These are phyloP conservation scores for Diaporthe longicolla DNA, from an alignment of 2,329 filamentous ascomycete species.

Conservation along the genomic window DNA sequence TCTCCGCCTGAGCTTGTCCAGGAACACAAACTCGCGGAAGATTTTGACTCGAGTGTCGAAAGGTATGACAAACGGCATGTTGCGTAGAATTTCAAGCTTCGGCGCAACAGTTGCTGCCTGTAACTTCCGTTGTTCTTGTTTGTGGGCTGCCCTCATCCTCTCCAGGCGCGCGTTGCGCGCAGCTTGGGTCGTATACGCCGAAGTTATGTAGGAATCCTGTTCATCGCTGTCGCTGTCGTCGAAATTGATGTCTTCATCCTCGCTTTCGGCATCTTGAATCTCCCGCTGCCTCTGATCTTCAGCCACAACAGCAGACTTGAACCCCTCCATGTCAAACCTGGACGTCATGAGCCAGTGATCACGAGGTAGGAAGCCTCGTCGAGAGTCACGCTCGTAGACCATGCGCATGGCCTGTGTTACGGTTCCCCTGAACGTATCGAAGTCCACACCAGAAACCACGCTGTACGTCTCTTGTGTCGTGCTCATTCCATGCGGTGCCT, in stretches of 20 bases:
- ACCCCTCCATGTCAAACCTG: constrained; percentile 89
- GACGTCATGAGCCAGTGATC: constrained; percentile 94
- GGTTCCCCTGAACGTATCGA: constrained; percentile 83
- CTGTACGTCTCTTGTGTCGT: constrained; percentile 50
- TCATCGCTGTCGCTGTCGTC: constrained; percentile 55
- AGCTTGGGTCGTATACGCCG: constrained; percentile 37
- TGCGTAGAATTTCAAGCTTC: constrained; percentile 89
- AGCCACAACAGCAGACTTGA: constrained; percentile 86
- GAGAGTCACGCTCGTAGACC: constrained; percentile 93
- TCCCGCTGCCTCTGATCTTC: constrained; percentile 88
- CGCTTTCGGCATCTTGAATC: constrained; percentile 73
- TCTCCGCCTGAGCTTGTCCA: constrained; percentile 83
- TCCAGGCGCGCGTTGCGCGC: constrained; percentile 57
- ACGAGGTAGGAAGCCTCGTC: constrained; percentile 84
- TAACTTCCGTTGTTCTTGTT: constrained; percentile 76
- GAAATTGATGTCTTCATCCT: constrained; percentile 58
- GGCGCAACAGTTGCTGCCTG: constrained; percentile 85
- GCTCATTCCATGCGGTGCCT: constrained; percentile 26
- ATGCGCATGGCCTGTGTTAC: constrained; percentile 86
- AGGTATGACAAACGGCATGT: constrained; percentile 97
- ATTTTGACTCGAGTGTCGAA: constrained; percentile 93
- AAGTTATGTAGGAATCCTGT: constrained; percentile 64
- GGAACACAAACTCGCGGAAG: constrained; percentile 90
- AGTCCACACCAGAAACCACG: constrained; percentile 77
- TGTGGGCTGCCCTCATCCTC: constrained; percentile 73